Conservation (phyloP, 2,329 filamentous ascomycete species). For the Sclerotinia trifoliorum region DNA sequence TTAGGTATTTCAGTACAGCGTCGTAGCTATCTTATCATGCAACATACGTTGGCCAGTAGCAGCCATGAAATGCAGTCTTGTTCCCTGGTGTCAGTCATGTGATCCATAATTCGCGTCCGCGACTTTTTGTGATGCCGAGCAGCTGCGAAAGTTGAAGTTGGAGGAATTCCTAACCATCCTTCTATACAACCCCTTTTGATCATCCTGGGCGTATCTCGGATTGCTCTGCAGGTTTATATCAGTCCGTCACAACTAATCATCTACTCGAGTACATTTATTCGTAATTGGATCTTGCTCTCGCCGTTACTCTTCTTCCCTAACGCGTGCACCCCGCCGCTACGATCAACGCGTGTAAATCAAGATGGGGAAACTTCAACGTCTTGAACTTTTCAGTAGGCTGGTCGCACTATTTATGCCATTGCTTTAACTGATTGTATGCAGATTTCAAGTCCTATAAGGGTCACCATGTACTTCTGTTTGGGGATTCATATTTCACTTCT, state of each 20-base stretch:
- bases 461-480: constrained; percentile 89
- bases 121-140: constrained; percentile 17
- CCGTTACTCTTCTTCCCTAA: constrained; percentile 17
- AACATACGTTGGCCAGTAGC: not conserved
- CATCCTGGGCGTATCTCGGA: not conserved
- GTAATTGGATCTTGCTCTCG: not conserved
- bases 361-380: constrained; percentile 94
- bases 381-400: constrained; percentile 85
- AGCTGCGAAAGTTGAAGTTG: not conserved
- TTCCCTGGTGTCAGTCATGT: constrained; percentile 1
- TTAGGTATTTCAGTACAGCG: not conserved
- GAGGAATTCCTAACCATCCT: not conserved
- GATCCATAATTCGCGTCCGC: constrained; percentile 20
- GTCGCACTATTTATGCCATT: constrained; percentile 15
- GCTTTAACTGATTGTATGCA: constrained; percentile 42
- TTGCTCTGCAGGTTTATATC: not conserved
- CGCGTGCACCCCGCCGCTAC: constrained; percentile 33
- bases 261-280: not conserved
- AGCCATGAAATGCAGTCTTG: not conserved
- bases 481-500: constrained; percentile 97
- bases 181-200: not conserved
- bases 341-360: constrained; percentile 43
- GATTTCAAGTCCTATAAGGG: constrained; percentile 99
- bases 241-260: not conserved
- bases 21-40: not conserved